Percentiles rank a stretch among this genome's conserved stretches.
Evolutionary conservation across 192 early-diverging fungal genomes (phyloP).

Genomic region (Lobosporangium transversale): DNA sequence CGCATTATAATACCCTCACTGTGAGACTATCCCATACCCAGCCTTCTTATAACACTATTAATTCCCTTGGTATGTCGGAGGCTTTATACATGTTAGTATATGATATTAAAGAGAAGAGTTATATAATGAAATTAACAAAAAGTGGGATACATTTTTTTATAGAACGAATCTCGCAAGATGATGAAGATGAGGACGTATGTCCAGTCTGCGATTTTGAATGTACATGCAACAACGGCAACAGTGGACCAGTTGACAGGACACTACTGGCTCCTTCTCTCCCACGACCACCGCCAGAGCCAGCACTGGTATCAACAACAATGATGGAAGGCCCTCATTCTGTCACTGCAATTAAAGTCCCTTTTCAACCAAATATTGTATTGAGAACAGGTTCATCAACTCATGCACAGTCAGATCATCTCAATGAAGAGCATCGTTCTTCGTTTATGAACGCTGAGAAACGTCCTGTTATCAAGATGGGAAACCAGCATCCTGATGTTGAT

Average conservation of each 20-base stretch:
- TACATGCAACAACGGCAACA: constrained; percentile 51
- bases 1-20: not conserved
- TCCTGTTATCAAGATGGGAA: constrained; percentile 2
- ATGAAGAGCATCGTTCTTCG: constrained; percentile 2
- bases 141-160: too few species aligned
- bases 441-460: constrained; percentile 2
- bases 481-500: not conserved
- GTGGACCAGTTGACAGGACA: not conserved
- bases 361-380: constrained; percentile 13
- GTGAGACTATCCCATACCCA: not conserved
- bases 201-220: constrained; percentile 65
- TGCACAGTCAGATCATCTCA: not conserved
- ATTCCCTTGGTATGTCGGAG: not conserved
- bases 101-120: not conserved
- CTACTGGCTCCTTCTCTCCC: not conserved
- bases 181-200: constrained; percentile 64
- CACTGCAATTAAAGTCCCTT: constrained; percentile 40
- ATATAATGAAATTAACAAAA: too few species aligned
- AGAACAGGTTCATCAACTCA: not conserved
- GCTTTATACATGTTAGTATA: too few species aligned
- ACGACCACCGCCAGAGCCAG: too few species aligned
- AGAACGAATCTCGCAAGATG: constrained; percentile 38
- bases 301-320: too few species aligned
- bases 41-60: not conserved
- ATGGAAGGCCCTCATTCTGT: constrained; percentile 9